Evolutionary conservation across 768 basidiomycete species (phyloP).

Genomic region (Suillus alpinus): DNA sequence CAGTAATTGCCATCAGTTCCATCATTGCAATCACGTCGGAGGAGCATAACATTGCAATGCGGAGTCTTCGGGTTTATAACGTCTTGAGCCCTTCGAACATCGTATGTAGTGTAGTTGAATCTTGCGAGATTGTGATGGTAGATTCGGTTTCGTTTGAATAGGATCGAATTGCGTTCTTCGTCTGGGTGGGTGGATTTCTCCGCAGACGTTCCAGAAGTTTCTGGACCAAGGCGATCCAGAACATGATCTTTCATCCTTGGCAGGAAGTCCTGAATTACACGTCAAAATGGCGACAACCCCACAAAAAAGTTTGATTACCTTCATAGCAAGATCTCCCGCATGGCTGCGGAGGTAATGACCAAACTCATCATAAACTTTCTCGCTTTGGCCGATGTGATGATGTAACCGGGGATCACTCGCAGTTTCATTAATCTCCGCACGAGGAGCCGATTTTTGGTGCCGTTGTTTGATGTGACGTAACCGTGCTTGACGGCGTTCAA

Average conservation of each 20-base stretch:
- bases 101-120: constrained; percentile 32
- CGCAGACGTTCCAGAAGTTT: too few species aligned
- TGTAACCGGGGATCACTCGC: not conserved
- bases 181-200: too few species aligned
- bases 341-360: not conserved
- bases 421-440: not conserved
- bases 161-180: constrained; percentile 5
- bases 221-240: not conserved
- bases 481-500: constrained; percentile 3
- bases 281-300: not conserved
- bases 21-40: constrained; percentile 1
- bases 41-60: constrained; percentile 35
- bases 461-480: constrained; percentile 1
- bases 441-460: not conserved
- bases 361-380: not conserved
- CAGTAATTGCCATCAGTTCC: not conserved
- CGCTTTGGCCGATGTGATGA: not conserved
- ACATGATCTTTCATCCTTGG: not conserved
- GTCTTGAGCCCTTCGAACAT: constrained; percentile 38
- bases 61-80: constrained; percentile 32
- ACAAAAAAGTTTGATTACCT: not conserved
- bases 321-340: not conserved
- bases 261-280: not conserved
- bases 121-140: constrained; percentile 23
- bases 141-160: constrained; percentile 16